Conservation (phyloP, 2,329 filamentous ascomycete species). For the Alternaria brassicae region DNA sequence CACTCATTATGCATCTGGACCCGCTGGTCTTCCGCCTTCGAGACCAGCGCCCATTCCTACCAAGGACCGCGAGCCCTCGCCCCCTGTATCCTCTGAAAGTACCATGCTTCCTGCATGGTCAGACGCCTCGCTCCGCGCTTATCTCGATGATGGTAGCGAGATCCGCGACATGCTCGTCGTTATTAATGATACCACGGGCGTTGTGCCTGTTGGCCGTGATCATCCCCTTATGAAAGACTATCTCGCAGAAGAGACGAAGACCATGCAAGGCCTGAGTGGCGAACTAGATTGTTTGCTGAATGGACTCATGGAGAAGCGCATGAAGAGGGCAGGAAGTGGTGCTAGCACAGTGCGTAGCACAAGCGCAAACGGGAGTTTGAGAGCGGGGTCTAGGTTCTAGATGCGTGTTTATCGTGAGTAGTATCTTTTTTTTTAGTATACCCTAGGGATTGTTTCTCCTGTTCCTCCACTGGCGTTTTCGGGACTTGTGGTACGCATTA, state of each 20-base stretch:
- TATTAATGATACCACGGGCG: constrained; percentile 89
- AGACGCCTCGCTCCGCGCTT: constrained; percentile 82
- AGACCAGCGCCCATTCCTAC: constrained; percentile 49
- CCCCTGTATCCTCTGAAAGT: constrained; percentile 50
- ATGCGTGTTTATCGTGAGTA: background rate
- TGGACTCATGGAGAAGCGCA: constrained; percentile 70
- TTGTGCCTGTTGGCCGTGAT: constrained; percentile 78
- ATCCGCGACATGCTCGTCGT: constrained; percentile 89
- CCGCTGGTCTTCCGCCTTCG: constrained; percentile 33
- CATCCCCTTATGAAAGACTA: constrained; percentile 82
- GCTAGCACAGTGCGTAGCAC: constrained; percentile 15
- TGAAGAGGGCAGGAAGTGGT: constrained; percentile 27
- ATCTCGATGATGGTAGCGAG: constrained; percentile 88
- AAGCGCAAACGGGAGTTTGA: constrained; percentile 18
- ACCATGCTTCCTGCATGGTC: constrained; percentile 77
- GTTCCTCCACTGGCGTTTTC: background rate
- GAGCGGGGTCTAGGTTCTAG: constrained; percentile 6
- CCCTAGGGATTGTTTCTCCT: constrained; percentile 6
- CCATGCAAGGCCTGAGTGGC: constrained; percentile 84
- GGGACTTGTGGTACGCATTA: background rate
- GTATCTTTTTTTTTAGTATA: constrained; percentile 12
- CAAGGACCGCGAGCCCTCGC: constrained; percentile 33
- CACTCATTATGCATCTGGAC: constrained; percentile 28
- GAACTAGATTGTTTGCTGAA: constrained; percentile 88
- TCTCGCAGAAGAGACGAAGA: constrained; percentile 86